Conservation (phyloP, 129 eudicot species). For the Flaveria trinervia region DNA sequence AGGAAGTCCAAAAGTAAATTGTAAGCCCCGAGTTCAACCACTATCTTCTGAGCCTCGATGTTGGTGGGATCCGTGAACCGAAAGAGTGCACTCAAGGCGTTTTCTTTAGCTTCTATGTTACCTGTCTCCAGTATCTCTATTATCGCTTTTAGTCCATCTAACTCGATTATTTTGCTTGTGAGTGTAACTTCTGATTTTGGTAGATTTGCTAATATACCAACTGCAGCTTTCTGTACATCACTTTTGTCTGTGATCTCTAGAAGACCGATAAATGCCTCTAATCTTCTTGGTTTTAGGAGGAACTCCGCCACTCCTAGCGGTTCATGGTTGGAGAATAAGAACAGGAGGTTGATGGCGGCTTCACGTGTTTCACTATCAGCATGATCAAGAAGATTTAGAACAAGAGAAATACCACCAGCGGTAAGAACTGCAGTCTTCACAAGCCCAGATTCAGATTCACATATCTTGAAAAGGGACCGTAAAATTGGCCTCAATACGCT, state of each 20-base stretch:
- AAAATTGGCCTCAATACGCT: conserved; percentile 47
- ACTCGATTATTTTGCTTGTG: conserved; percentile 52
- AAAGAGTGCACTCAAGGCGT: conserved; percentile 64
- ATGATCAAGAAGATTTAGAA: conserved; percentile 58
- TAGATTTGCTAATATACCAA: conserved; percentile 67
- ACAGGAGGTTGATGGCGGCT: conserved; percentile 59
- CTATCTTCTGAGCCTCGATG: conserved; percentile 50
- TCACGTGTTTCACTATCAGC: conserved; percentile 57
- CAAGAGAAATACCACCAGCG: conserved; percentile 53
- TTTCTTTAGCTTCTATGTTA: conserved; percentile 60
- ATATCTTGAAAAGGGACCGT: conserved; percentile 52
- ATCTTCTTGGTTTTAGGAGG: conserved; percentile 55
- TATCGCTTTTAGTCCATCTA: conserved; percentile 65
- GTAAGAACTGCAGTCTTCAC: conserved; percentile 63
- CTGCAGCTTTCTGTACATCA: conserved; percentile 64
- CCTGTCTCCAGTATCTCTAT: conserved; percentile 49
- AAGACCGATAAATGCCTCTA: conserved; percentile 57
- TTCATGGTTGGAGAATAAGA: conserved; percentile 66
- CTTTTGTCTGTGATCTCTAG: conserved; percentile 46
- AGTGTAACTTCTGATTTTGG: conserved; percentile 63
- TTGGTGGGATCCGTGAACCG: conserved; percentile 74
- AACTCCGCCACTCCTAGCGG: conserved; percentile 65
- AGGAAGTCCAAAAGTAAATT: conserved; percentile 47
- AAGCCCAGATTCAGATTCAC: conserved; percentile 48
- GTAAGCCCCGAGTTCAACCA: conserved; percentile 49